phyloP scores from a whole-genome alignment of 176 grass and related monocot species.

The maize (Zea mays) region DNA sequence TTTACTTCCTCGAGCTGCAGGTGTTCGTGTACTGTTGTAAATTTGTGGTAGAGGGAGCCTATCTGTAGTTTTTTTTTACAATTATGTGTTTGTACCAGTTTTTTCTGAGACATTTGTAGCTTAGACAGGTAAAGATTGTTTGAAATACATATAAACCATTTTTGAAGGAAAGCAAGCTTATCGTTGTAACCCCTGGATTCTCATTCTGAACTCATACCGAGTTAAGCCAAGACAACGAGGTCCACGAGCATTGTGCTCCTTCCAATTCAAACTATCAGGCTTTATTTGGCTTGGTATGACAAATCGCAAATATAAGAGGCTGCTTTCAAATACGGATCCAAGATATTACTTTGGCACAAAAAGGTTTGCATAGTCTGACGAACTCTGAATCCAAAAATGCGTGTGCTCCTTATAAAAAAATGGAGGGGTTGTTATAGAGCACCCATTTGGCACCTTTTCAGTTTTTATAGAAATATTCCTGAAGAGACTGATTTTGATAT shows the following conservation, averaged over 20 bases:
- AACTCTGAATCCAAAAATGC: not conserved
- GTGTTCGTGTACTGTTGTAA: conserved; percentile 38
- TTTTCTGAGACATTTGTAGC: conserved; percentile 15
- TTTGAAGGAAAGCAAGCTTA: conserved; percentile 18
- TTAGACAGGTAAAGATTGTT: not conserved
- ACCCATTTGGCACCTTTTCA: not conserved
- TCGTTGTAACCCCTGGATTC: not conserved
- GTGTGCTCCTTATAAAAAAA: not conserved
- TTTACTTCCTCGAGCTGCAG: conserved; percentile 14
- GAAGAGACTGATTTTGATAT: not conserved
- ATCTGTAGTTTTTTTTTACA: not conserved
- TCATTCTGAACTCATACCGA: not conserved
- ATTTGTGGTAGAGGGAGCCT: conserved; percentile 17
- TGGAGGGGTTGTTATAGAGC: not conserved
- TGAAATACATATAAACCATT: conserved; percentile 15
- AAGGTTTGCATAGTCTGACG: not conserved
- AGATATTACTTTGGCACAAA: not conserved
- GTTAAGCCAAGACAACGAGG: not conserved
- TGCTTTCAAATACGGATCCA: not conserved
- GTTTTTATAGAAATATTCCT: not conserved
- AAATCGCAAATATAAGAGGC: not conserved
- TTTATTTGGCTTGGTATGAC: not conserved
- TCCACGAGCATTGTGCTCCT: not conserved
- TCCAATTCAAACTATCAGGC: not conserved
- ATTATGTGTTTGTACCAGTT: not conserved